These are phyloP conservation scores for Blastocystis sp. DNA, from an alignment of 352 stramenopile species.

Conservation along the genomic window DNA sequence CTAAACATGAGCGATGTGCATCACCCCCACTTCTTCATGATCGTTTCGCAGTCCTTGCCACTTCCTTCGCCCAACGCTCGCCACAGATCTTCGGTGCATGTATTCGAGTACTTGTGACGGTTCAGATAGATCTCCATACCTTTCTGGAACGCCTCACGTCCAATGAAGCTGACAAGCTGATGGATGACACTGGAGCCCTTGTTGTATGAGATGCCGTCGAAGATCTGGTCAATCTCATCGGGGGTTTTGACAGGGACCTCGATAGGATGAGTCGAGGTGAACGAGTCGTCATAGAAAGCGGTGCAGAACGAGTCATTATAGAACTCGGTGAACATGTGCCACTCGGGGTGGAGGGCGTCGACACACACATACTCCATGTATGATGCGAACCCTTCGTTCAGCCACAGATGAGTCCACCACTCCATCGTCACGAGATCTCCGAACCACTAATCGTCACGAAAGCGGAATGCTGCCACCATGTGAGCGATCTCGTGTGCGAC, in stretches of 20 bases:
- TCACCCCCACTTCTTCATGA: slow-evolving; percentile 73
- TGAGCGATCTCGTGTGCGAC: slow-evolving; percentile 95
- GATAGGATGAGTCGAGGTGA: slow-evolving; percentile 84
- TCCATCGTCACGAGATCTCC: slow-evolving; percentile 96
- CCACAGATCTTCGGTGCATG: slow-evolving; percentile 88
- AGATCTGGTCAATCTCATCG: slow-evolving; percentile 92
- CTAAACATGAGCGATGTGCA: slow-evolving; percentile 65
- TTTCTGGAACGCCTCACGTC: slow-evolving; percentile 64
- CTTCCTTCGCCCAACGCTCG: slow-evolving; percentile 79
- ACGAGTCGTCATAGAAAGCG: slow-evolving; percentile 82
- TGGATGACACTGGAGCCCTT: slow-evolving; percentile 77
- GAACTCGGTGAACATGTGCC: slow-evolving; percentile 89
- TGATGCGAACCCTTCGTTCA: slow-evolving; percentile 94
- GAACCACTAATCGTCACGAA: slow-evolving; percentile 71
- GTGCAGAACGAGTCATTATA: slow-evolving; percentile 66
- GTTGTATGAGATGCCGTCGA: slow-evolving; percentile 91
- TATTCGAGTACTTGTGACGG: slow-evolving; percentile 85
- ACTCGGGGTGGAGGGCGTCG: slow-evolving; percentile 83
- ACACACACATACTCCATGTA: slow-evolving; percentile 90
- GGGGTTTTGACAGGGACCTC: slow-evolving; percentile 79
- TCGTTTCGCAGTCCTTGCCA: slow-evolving; percentile 78
- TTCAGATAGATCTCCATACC: slow-evolving; percentile 86
- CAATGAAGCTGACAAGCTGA: slow-evolving; percentile 76
- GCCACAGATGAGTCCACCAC: slow-evolving; percentile 87
- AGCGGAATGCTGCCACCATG: slow-evolving; percentile 63